phyloP scores from a whole-genome alignment of 2,329 filamentous ascomycete genomes.

The Pseudogymnoascus sp. region DNA sequence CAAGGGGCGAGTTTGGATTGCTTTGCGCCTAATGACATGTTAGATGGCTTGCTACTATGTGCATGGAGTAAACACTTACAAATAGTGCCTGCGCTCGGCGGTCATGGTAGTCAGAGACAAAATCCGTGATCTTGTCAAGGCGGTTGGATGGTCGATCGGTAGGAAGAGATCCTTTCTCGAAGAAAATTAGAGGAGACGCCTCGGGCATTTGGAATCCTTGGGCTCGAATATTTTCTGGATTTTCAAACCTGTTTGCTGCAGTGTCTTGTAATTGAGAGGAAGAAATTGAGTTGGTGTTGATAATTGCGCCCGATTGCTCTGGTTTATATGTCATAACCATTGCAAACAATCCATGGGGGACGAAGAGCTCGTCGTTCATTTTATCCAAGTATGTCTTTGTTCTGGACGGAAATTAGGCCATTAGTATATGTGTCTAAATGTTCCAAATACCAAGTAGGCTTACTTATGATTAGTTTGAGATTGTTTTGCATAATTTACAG shows the following conservation, averaged over 20 bases:
- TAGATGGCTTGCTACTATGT: neutral
- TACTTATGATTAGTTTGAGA: constrained; percentile 20
- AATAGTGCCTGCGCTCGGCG: constrained; percentile 20
- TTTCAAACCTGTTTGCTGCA: neutral
- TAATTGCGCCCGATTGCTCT: constrained; percentile 19
- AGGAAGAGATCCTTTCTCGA: constrained; percentile 15
- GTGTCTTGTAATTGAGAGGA: neutral
- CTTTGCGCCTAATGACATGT: neutral
- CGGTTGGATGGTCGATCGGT: neutral
- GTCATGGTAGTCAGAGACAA: constrained; percentile 23
- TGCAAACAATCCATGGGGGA: constrained; percentile 47
- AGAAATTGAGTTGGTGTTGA: neutral
- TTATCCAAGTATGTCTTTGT: constrained; percentile 46
- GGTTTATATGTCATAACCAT: constrained; percentile 48
- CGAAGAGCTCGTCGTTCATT: constrained; percentile 50
- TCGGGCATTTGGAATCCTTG: constrained; percentile 28
- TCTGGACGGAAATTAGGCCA: constrained; percentile 15
- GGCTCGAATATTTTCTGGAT: neutral
- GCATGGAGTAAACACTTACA: constrained; percentile 7
- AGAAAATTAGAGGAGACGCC: constrained; percentile 34
- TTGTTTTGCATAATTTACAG: constrained; percentile 35
- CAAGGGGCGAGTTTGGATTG: neutral
- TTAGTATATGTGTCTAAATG: neutral
- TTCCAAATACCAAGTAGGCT: neutral
- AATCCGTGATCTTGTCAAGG: constrained; percentile 14